A percentile compares a stretch with the other conserved stretches of the same genome.
Conservation (phyloP, 225 moss, liverwort and hornwort genomes). For the Bryum argenteum region DNA sequence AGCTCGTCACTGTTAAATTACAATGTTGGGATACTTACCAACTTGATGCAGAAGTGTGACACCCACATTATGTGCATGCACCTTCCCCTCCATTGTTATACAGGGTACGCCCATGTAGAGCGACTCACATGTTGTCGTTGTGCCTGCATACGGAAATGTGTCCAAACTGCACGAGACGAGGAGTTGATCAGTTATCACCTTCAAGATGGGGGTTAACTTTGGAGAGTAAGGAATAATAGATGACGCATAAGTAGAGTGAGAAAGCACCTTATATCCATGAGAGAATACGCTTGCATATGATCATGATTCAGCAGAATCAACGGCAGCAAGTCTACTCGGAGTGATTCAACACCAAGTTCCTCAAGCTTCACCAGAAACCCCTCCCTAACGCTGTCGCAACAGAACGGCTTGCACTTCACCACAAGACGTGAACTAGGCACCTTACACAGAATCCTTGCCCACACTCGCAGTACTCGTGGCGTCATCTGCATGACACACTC, state of each 20-base stretch:
- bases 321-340: constrained; percentile 91
- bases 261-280: constrained; percentile 94
- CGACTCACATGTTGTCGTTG: constrained; percentile 99
- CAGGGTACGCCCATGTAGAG: constrained; percentile 99
- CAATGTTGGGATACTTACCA: constrained; percentile 50
- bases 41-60: constrained; percentile 98
- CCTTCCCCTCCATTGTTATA: constrained; percentile 87
- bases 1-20: no score
- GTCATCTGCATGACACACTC: constrained; percentile 71
- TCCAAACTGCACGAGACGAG: constrained; percentile 72
- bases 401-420: constrained; percentile 99
- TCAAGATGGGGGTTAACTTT: neutral
- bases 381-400: constrained; percentile 90
- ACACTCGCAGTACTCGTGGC: constrained; percentile 80
- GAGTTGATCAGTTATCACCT: neutral
- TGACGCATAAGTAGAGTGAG: neutral
- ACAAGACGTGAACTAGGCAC: constrained; percentile 87
- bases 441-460: constrained; percentile 91
- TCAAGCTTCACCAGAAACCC: constrained; percentile 85
- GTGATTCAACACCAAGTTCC: constrained; percentile 86
- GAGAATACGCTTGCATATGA: constrained; percentile 98
- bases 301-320: constrained; percentile 98
- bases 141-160: constrained; percentile 98
- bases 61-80: constrained; percentile 97
- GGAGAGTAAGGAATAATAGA: neutral